Evolutionary conservation across 371 early-diverging fungal genomes (phyloP).

Genomic region (Umbelopsis sp.): DNA sequence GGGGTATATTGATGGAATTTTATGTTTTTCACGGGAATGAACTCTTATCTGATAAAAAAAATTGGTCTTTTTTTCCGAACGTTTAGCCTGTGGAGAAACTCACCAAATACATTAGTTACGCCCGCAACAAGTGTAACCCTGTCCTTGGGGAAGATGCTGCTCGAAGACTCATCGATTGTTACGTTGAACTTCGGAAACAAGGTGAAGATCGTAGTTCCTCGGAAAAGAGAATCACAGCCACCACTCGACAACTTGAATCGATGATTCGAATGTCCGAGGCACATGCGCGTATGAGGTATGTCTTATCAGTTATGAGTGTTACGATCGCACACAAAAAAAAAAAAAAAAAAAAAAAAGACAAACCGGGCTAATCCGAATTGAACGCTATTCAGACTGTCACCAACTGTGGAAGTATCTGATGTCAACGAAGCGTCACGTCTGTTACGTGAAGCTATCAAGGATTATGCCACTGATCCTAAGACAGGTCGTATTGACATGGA

Average conservation of each 20-base stretch:
- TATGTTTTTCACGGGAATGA: neutral
- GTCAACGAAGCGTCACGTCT: constrained; percentile 87
- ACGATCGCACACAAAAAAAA: neutral
- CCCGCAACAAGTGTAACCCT: constrained; percentile 84
- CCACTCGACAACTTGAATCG: constrained; percentile 98
- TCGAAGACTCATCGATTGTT: constrained; percentile 77
- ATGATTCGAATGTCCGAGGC: constrained; percentile 99
- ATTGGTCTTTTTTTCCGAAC: no score
- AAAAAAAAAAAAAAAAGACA: neutral
- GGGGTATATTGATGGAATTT: neutral
- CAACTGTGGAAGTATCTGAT: constrained; percentile 74
- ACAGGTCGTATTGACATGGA: constrained; percentile 99
- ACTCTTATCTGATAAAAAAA: no score
- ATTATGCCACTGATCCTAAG: constrained; percentile 96
- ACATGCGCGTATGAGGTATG: constrained; percentile 92
- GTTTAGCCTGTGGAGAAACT: constrained; percentile 76
- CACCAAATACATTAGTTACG: constrained; percentile 92
- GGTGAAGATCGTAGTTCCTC: constrained; percentile 64
- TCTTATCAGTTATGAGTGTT: neutral
- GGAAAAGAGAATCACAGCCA: constrained; percentile 91
- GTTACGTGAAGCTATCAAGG: constrained; percentile 92
- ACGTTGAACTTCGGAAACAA: constrained; percentile 89
- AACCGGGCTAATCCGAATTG: neutral
- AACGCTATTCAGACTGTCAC: constrained; percentile 53
- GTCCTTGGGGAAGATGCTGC: constrained; percentile 82